Conservation (phyloP, 2,329 filamentous ascomycete species). For the Exutisphaerella laricina region DNA sequence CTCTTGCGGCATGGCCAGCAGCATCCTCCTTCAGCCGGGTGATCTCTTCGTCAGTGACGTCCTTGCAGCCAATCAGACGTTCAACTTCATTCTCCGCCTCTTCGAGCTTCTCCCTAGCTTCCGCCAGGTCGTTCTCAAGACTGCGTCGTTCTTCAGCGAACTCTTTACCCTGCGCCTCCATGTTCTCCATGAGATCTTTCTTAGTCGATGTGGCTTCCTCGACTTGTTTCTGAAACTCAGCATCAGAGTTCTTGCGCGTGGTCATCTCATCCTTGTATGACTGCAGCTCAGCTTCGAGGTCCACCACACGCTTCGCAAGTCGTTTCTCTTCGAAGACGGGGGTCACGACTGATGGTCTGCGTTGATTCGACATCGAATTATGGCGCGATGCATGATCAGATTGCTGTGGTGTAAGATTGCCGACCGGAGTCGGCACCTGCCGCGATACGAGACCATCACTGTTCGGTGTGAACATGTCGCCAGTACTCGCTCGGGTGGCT, state of each 20-base stretch:
- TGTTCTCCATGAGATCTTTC: slow-evolving; percentile 86
- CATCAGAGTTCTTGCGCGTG: slow-evolving; percentile 47
- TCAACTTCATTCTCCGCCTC: slow-evolving; percentile 91
- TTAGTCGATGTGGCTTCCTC: slow-evolving; percentile 89
- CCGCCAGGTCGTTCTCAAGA: slow-evolving; percentile 72
- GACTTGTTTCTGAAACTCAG: slow-evolving; percentile 61
- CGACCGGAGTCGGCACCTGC: slow-evolving; percentile 18
- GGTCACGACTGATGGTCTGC: slow-evolving; percentile 58
- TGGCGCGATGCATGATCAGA: slow-evolving; percentile 23
- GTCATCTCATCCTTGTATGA: slow-evolving; percentile 69
- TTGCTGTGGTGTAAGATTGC: slow-evolving; percentile 14
- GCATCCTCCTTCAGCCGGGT: slow-evolving; percentile 51
- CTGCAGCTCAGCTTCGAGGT: slow-evolving; percentile 72
- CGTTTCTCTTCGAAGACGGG: slow-evolving; percentile 57
- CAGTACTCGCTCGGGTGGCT: slow-evolving; percentile 39
- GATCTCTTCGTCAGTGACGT: slow-evolving; percentile 72
- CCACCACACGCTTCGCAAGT: slow-evolving; percentile 56
- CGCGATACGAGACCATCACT: slow-evolving; percentile 22
- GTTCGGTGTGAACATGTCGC: slow-evolving; percentile 32
- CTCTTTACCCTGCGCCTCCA: slow-evolving; percentile 85
- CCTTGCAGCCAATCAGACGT: slow-evolving; percentile 71
- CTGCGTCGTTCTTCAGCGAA: slow-evolving; percentile 79
- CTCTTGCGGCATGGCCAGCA: slow-evolving; percentile 59
- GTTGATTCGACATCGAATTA: slow-evolving; percentile 28
- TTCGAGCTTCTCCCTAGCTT: slow-evolving; percentile 70